Evolutionary conservation across 2,329 filamentous ascomycete species (phyloP).

Genomic region (Trichophyton verrucosum): DNA sequence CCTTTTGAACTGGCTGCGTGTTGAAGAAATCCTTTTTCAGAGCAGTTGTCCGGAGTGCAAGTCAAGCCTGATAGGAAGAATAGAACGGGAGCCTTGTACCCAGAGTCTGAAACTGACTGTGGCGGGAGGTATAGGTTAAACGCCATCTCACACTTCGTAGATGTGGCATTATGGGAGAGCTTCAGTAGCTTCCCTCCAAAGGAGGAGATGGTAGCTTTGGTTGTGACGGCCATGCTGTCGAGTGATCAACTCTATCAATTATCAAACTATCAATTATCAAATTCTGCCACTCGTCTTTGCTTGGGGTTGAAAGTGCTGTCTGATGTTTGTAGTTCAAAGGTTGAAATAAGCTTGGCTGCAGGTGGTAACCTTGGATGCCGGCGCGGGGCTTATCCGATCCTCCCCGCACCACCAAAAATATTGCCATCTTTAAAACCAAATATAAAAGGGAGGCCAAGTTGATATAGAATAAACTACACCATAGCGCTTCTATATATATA

Average conservation of each 20-base stretch:
- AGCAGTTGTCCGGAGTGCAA: constrained; percentile 74
- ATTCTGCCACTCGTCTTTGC: background rate
- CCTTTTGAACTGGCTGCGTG: constrained; percentile 63
- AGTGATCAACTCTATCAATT: background rate
- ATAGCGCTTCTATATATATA: background rate
- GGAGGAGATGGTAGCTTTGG: constrained; percentile 74
- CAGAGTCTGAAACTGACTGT: constrained; percentile 42
- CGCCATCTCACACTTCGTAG: constrained; percentile 77
- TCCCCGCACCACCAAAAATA: background rate
- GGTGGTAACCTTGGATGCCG: background rate
- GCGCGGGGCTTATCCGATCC: background rate
- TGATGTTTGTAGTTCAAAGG: background rate
- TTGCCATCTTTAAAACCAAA: background rate
- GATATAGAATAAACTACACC: background rate
- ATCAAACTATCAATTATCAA: background rate
- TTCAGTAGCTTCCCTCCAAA: constrained; percentile 94
- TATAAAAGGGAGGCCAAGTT: background rate
- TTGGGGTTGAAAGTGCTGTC: background rate
- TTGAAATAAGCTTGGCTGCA: background rate
- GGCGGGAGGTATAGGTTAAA: constrained; percentile 87
- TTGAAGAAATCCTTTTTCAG: constrained; percentile 81
- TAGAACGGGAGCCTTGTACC: constrained; percentile 64
- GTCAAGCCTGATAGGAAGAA: constrained; percentile 91
- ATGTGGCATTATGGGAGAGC: constrained; percentile 68
- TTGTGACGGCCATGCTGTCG: constrained; percentile 66